Conservation (phyloP, 1,139 yeast genomes). For the Pichia sp. region DNA sequence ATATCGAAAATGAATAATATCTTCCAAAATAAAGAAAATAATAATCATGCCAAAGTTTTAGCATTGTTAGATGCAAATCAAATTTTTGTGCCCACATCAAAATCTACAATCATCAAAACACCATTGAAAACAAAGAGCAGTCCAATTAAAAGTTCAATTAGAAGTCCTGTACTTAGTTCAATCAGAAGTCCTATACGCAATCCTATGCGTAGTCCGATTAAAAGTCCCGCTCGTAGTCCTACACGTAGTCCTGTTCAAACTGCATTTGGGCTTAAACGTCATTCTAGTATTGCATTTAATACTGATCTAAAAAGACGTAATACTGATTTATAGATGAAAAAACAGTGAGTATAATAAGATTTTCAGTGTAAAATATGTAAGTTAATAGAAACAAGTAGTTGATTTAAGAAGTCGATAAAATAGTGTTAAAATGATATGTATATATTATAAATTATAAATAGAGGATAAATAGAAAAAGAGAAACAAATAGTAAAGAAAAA, state of each 20-base stretch:
- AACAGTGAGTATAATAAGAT: not conserved
- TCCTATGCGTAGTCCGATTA: not conserved
- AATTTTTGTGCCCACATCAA: too few species aligned
- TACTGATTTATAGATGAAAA: not conserved
- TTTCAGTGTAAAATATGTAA: not conserved
- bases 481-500: too few species aligned
- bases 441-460: not conserved
- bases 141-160: not conserved
- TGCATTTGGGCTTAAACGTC: constrained; percentile 9
- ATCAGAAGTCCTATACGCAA: constrained; percentile 1
- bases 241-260: not conserved
- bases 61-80: too few species aligned
- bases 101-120: too few species aligned
- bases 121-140: not conserved
- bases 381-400: too few species aligned
- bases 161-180: constrained; percentile 1
- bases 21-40: too few species aligned
- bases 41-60: too few species aligned
- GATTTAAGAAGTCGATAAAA: too few species aligned
- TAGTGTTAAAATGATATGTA: not conserved
- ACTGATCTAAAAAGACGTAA: not conserved
- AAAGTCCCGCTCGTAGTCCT: not conserved
- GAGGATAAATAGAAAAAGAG: not conserved
- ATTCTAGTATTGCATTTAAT: not conserved
- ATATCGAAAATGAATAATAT: not conserved